Percentiles rank a stretch among this genome's conserved stretches.
phyloP scores from a whole-genome alignment of 495 filamentous ascomycete species.

The Penicillium turbatum region DNA sequence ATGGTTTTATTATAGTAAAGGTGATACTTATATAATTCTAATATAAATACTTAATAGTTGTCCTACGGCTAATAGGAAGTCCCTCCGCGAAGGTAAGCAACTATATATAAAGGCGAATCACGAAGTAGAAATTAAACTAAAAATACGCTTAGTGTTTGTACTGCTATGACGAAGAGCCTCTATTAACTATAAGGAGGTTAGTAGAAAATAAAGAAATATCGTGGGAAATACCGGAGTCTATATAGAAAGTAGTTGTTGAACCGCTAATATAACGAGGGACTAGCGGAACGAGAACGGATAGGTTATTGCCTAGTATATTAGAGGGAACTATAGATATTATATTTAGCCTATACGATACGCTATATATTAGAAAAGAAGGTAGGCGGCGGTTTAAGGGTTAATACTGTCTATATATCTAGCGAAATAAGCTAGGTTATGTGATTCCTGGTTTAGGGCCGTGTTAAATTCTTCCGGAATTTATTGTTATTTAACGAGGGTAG shows the following conservation, averaged over 20 bases:
- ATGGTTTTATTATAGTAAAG: not conserved
- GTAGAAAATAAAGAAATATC: no score
- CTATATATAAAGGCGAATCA: not conserved
- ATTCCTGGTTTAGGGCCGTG: not conserved
- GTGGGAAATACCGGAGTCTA: not conserved
- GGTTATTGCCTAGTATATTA: no score
- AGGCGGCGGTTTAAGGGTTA: no score
- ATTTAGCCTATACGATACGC: no score
- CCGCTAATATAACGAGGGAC: no score
- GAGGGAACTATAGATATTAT: no score
- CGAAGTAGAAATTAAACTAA: not conserved
- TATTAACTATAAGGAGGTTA: no score
- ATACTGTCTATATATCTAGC: not conserved
- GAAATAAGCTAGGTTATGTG: not conserved
- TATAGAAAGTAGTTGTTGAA: no score
- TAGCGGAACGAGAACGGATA: no score
- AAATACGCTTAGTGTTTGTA: not conserved
- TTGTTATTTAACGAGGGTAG: no score
- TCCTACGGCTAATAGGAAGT: not conserved
- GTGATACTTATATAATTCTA: not conserved
- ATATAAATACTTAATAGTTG: not conserved
- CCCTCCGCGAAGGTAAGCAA: not conserved
- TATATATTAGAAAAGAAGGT: no score
- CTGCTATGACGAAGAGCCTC: not conserved
- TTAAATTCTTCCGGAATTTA: no score